A percentile compares a stretch with the other conserved stretches of the same genome.
phyloP scores from a whole-genome alignment of 129 eudicot genomes.

The Flaveria brownii region DNA sequence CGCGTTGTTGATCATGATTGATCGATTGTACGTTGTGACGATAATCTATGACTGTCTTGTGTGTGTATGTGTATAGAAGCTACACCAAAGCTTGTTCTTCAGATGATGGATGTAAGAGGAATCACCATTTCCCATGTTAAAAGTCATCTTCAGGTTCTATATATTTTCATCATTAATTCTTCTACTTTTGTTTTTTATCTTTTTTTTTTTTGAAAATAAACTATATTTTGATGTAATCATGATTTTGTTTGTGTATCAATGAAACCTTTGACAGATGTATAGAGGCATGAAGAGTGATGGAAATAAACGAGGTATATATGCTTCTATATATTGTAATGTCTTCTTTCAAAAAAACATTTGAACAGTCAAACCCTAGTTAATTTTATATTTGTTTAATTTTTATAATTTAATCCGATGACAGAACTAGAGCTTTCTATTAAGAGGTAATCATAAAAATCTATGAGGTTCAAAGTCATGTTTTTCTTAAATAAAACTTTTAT shows the following conservation, averaged over 20 bases:
- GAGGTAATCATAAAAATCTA: too few species aligned
- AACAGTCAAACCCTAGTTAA: background rate
- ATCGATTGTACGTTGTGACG: background rate
- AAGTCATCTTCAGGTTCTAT: constrained; percentile 93
- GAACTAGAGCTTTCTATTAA: too few species aligned
- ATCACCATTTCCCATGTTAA: constrained; percentile 98
- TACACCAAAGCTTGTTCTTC: constrained; percentile 92
- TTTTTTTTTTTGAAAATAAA: background rate
- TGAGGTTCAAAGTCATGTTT: too few species aligned
- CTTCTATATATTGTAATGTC: background rate
- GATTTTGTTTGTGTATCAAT: constrained; percentile 10
- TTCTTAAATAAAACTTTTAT: too few species aligned
- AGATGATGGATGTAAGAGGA: constrained; percentile 96
- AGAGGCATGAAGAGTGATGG: constrained; percentile 79
- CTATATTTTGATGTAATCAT: constrained; percentile 1
- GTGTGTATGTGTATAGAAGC: constrained; percentile 58
- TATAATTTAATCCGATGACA: background rate
- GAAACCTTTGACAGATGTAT: constrained; percentile 64
- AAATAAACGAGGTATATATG: constrained; percentile 61
- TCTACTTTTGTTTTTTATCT: background rate
- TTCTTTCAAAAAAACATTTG: background rate
- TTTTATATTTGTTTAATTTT: background rate
- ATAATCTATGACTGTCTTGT: background rate
- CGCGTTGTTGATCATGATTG: background rate
- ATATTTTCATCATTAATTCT: background rate